Evolutionary conservation across 805 yeast species (phyloP).

Genomic region (Lachancea waltii): DNA sequence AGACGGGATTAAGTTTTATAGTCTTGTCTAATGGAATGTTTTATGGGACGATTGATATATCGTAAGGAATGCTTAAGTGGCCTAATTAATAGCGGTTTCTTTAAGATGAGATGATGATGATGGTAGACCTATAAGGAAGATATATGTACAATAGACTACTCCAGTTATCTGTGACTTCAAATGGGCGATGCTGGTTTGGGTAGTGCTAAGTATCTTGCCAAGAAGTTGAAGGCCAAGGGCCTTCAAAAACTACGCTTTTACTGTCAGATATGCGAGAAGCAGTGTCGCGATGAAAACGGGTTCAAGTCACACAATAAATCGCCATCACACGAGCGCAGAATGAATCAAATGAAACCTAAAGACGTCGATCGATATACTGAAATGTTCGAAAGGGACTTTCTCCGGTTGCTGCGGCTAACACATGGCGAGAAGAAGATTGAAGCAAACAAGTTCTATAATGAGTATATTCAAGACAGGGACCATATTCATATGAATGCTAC

Average conservation of each 20-base stretch:
- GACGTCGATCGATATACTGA: conserved; percentile 54
- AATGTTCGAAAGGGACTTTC: conserved; percentile 57
- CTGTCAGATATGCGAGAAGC: conserved; percentile 88
- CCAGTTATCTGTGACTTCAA: background rate
- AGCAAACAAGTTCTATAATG: conserved; percentile 86
- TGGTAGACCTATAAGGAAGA: background rate
- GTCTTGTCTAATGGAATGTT: too few relatives aligned
- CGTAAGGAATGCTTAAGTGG: too few relatives aligned
- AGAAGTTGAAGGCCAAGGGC: conserved; percentile 74
- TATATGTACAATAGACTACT: background rate
- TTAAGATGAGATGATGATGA: too few relatives aligned
- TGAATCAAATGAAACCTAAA: conserved; percentile 41
- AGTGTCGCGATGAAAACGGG: conserved; percentile 94
- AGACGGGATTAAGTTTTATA: too few relatives aligned
- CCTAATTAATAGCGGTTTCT: too few relatives aligned
- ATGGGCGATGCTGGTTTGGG: conserved; percentile 59
- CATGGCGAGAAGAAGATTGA: conserved; percentile 80
- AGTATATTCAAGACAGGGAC: conserved; percentile 71
- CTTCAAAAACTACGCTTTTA: conserved; percentile 80
- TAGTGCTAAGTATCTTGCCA: conserved; percentile 64
- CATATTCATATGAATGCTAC: conserved; percentile 93
- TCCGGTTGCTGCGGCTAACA: conserved; percentile 50
- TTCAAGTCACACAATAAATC: conserved; percentile 83
- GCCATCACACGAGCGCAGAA: conserved; percentile 64
- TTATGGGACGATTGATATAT: too few relatives aligned